Evolutionary conservation across 2,329 filamentous ascomycete species (phyloP).

Genomic region (Fusarium anguioides): DNA sequence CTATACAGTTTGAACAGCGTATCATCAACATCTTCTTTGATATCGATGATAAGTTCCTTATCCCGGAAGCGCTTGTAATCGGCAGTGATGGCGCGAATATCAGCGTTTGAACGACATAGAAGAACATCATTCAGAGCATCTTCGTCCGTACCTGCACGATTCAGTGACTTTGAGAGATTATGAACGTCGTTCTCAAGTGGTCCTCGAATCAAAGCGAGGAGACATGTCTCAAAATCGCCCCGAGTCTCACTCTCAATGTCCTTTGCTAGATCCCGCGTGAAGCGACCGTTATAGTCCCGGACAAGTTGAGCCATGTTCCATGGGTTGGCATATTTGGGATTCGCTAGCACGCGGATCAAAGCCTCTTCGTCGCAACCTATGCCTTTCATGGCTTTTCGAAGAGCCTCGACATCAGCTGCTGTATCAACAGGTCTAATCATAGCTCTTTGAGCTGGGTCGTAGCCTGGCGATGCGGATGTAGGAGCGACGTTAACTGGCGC

Average conservation of each 20-base stretch:
- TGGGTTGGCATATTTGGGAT: slow-evolving; percentile 48
- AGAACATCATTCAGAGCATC: slow-evolving; percentile 51
- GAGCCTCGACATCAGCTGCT: slow-evolving; percentile 42
- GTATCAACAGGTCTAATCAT: slow-evolving; percentile 46
- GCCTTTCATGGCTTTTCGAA: slow-evolving; percentile 52
- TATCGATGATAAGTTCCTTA: slow-evolving; percentile 46
- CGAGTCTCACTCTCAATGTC: slow-evolving; percentile 51
- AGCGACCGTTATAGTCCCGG: slow-evolving; percentile 49
- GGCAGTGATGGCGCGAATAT: slow-evolving; percentile 48
- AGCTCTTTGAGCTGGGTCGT: slow-evolving; percentile 45
- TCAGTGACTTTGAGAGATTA: slow-evolving; percentile 47
- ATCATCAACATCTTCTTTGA: slow-evolving; percentile 49
- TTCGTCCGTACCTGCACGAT: slow-evolving; percentile 49
- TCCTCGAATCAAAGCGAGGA: slow-evolving; percentile 48
- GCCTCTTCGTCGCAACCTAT: slow-evolving; percentile 50
- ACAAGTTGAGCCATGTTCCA: slow-evolving; percentile 50
- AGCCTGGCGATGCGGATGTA: slow-evolving; percentile 46
- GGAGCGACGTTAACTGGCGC: slow-evolving; percentile 30
- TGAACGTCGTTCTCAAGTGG: slow-evolving; percentile 50
- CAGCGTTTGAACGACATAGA: slow-evolving; percentile 51
- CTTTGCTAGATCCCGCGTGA: slow-evolving; percentile 48
- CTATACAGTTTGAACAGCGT: slow-evolving; percentile 49
- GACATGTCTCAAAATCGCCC: slow-evolving; percentile 46
- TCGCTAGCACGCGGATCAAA: slow-evolving; percentile 47
- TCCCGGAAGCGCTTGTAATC: slow-evolving; percentile 47